Conservation (phyloP, 108 stramenopile genomes). For the Aurantiochytrium sp. region DNA sequence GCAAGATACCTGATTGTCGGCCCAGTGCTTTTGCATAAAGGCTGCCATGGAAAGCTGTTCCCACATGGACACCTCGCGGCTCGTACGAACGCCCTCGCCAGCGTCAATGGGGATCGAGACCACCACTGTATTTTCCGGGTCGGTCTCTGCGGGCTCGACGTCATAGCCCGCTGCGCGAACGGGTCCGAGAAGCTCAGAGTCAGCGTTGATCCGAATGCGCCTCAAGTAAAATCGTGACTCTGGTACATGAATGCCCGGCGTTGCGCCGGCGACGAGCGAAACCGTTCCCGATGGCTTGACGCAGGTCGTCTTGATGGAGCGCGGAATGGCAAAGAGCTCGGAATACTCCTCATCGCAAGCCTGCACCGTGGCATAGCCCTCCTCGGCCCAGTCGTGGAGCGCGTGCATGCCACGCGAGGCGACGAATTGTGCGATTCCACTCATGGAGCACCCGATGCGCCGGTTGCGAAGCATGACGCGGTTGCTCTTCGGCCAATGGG, state of each 20-base stretch:
- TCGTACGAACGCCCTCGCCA: slow-evolving; percentile 50
- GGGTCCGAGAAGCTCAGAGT: slow-evolving; percentile 36
- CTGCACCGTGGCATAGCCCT: slow-evolving; percentile 21
- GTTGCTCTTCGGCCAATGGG: slow-evolving; percentile 52
- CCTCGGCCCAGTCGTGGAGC: slow-evolving; percentile 43
- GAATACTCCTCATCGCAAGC: slow-evolving; percentile 21
- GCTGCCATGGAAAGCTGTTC: slow-evolving; percentile 56
- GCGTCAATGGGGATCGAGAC: slow-evolving; percentile 52
- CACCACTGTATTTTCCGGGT: slow-evolving; percentile 38
- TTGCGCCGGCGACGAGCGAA: slow-evolving; percentile 55
- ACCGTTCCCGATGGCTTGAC: slow-evolving; percentile 55
- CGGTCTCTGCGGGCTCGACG: slow-evolving; percentile 34
- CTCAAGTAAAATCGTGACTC: slow-evolving; percentile 52
- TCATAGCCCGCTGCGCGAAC: slow-evolving; percentile 42
- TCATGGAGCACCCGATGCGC: slow-evolving; percentile 53
- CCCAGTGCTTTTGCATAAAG: slow-evolving; percentile 53
- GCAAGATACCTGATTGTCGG: slow-evolving; percentile 58
- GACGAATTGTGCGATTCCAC: slow-evolving; percentile 51
- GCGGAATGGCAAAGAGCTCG: slow-evolving; percentile 35
- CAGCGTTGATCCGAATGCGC: slow-evolving; percentile 39
- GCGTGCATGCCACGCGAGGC: slow-evolving; percentile 35
- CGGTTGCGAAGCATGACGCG: slow-evolving; percentile 45
- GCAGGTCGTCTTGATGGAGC: slow-evolving; percentile 50
- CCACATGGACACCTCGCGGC: slow-evolving; percentile 41
- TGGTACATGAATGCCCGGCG: slow-evolving; percentile 56